Evolutionary conservation across 371 early-diverging fungal genomes (phyloP), one percentile per base, ranked within the genome.

Genomic region (Smittium mucronatum): DNA sequence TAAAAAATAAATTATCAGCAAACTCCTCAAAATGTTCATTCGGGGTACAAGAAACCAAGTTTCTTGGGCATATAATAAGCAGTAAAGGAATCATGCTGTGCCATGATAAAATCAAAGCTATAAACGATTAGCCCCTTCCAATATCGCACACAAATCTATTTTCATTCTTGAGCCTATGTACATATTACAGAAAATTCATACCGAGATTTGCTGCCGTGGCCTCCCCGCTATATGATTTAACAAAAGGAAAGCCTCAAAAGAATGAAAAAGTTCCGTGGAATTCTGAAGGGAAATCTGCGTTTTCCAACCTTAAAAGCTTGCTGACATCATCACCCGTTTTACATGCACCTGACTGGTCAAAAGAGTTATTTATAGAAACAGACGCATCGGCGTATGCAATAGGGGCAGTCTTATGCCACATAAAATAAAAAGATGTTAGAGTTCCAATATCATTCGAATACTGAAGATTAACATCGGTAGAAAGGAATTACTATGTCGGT

Each of bases 11-110:
- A 0, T 69, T 87, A 0, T 73, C 71, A 17, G 73, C 69, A 0
- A 84, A 84, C 17, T 58, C 73, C 2, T 72, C 75, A 60, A 89
- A 89, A 70, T 87, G 85, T 70, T 64, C 74, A 25, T 85, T 86
- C 71, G 47, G 57, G 30, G 33, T 68, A 26, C 30, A 31, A 0
- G 69, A 77, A 35, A 26, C 85, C 21, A 73, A 75, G 15, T 85
- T 75, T 70, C 69, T 83, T 16, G 83, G 85, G 1, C 75, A 76
- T 69, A 35, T 74, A 1, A 63, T 85, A 11, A 71, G 71, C 28
- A 64, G 32, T 17, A 36, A 67, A 0, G 82, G 81, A 1, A 69
- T 84, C 0, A 5, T 59, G 0, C 75, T 75, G 0, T 76, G 73
- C 31, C 59, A 72, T 1, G 63, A 61, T 8, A 79, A 81, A 59